Evolutionary conservation across 2,329 filamentous ascomycete genomes (phyloP).

Genomic region (Akanthomyces lecanii): DNA sequence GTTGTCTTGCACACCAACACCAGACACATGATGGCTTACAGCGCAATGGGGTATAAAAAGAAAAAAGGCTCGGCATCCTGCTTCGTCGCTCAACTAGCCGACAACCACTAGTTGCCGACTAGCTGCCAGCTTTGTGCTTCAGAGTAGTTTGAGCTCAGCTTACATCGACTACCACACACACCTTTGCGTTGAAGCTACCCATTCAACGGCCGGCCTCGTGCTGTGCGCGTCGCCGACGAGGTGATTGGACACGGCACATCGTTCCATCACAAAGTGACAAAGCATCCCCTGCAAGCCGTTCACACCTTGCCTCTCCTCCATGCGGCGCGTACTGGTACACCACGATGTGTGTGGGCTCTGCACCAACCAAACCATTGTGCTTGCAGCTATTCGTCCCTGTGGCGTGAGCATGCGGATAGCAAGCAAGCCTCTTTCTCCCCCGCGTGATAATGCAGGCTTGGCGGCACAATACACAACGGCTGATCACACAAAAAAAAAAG

Average conservation of each 20-base stretch:
- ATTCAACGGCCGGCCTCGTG: not conserved
- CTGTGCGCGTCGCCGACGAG: not conserved
- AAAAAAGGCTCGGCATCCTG: not conserved
- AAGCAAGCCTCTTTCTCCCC: not conserved
- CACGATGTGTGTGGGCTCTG: not conserved
- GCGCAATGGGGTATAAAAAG: not conserved
- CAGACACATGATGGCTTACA: not conserved
- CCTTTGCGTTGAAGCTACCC: too few species aligned
- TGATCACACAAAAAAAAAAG: not conserved
- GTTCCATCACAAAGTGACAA: constrained; percentile 1
- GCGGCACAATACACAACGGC: not conserved
- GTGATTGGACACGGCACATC: not conserved
- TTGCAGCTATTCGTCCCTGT: not conserved
- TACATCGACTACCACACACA: not conserved
- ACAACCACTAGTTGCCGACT: not conserved
- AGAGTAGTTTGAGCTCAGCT: not conserved
- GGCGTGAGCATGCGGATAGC: not conserved
- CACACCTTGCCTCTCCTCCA: not conserved
- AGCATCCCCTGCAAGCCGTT: not conserved
- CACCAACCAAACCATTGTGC: not conserved
- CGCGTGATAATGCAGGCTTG: constrained; percentile 5
- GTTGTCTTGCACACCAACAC: not conserved
- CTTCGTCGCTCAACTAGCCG: not conserved
- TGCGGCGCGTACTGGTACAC: not conserved
- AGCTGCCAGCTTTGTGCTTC: not conserved